phyloP scores from a whole-genome alignment of 306 rosid species.

The Astragalus glycyphyllos region DNA sequence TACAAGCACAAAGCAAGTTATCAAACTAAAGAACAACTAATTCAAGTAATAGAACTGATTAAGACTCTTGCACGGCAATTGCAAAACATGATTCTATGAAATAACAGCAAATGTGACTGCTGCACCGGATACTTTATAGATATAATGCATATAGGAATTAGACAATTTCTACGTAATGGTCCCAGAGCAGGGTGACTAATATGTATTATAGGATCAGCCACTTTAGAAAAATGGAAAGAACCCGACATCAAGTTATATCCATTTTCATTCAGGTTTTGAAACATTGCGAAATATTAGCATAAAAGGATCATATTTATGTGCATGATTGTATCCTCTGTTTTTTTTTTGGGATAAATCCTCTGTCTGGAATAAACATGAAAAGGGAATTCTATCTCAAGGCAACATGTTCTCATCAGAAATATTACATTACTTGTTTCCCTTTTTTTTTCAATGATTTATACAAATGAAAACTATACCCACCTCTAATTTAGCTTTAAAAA shows the following conservation, averaged over 20 bases:
- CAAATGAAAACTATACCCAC: constrained; percentile 53
- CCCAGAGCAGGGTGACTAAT: neutral
- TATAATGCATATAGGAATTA: too few species aligned
- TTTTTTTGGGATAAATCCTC: too few species aligned
- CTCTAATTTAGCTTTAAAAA: constrained; percentile 93
- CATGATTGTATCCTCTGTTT: constrained; percentile 4
- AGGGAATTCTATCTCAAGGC: constrained; percentile 27
- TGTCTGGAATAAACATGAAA: constrained; percentile 35
- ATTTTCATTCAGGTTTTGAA: constrained; percentile 4
- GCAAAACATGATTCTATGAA: constrained; percentile 6
- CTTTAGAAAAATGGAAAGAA: constrained; percentile 17
- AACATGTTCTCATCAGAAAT: constrained; percentile 19
- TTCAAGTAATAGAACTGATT: constrained; percentile 26
- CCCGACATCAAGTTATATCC: constrained; percentile 8
- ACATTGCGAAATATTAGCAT: constrained; percentile 22
- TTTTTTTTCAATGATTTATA: neutral
- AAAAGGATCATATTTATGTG: neutral
- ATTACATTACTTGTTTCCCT: constrained; percentile 3
- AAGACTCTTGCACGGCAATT: constrained; percentile 19
- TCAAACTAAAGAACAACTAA: constrained; percentile 29
- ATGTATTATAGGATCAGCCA: neutral
- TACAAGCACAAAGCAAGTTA: constrained; percentile 26
- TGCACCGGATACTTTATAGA: neutral
- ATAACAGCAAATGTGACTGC: constrained; percentile 8
- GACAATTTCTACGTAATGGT: neutral